Conservation (phyloP, 2,329 filamentous ascomycete species). For the Magnaporthales sp. region DNA sequence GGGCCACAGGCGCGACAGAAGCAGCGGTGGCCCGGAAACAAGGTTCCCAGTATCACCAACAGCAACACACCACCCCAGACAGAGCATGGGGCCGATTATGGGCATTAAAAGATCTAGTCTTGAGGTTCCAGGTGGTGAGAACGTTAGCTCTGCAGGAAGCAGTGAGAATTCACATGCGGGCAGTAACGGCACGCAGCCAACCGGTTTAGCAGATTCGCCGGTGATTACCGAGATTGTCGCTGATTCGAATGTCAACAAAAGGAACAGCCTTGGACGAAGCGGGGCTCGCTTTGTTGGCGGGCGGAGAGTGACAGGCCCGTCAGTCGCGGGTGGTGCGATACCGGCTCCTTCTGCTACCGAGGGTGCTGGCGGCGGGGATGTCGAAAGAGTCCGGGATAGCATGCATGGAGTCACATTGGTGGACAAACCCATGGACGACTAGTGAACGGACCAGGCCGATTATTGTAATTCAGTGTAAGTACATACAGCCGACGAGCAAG, state of each 20-base stretch:
- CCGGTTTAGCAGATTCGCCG: slow-evolving; percentile 15
- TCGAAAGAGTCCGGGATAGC: slow-evolving; percentile 14
- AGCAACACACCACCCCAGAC: slow-evolving; percentile 37
- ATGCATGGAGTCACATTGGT: slow-evolving; percentile 55
- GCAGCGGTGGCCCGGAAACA: slow-evolving; percentile 62
- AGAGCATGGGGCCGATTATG: slow-evolving; percentile 40
- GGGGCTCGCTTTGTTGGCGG: slow-evolving; percentile 43
- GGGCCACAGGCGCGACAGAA: slow-evolving; percentile 69
- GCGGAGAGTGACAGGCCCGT: slow-evolving; percentile 32
- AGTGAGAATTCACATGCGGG: slow-evolving; percentile 21
- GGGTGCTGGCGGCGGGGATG: neutral
- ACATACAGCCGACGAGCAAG: neutral
- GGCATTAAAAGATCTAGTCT: slow-evolving; percentile 59
- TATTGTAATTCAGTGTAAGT: neutral
- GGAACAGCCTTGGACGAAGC: slow-evolving; percentile 53
- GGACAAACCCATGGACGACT: slow-evolving; percentile 75
- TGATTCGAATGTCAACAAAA: slow-evolving; percentile 43
- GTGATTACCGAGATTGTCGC: slow-evolving; percentile 12
- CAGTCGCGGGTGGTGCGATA: slow-evolving; percentile 12
- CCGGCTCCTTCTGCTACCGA: slow-evolving; percentile 20
- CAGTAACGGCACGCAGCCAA: slow-evolving; percentile 16
- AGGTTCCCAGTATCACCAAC: slow-evolving; percentile 74
- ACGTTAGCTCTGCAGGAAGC: slow-evolving; percentile 15
- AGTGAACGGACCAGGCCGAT: slow-evolving; percentile 11
- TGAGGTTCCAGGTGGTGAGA: slow-evolving; percentile 61